A percentile compares a stretch with the other conserved stretches of the same genome.
These are phyloP conservation scores for Hyaloscypha variabilis DNA, from an alignment of 495 filamentous ascomycete species.

Conservation along the genomic window DNA sequence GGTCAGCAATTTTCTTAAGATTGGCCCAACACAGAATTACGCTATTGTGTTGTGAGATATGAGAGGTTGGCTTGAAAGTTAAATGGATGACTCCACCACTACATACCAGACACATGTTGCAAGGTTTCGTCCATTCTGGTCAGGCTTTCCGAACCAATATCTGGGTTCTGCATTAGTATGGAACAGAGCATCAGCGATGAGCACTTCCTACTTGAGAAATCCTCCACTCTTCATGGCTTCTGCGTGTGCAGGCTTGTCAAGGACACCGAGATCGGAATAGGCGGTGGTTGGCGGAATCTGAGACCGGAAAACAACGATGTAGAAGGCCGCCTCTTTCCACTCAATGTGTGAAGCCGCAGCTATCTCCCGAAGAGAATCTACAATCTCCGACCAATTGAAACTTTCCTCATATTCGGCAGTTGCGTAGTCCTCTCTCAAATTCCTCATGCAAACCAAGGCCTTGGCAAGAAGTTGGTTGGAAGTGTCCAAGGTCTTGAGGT, in stretches of 20 bases:
- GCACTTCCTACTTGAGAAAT: slow-evolving; percentile 68
- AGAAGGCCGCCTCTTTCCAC: slow-evolving; percentile 72
- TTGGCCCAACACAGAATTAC: no score
- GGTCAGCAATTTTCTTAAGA: not conserved
- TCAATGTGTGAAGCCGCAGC: slow-evolving; percentile 44
- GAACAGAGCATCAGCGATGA: slow-evolving; percentile 24
- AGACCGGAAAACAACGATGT: slow-evolving; percentile 82
- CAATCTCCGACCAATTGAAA: slow-evolving; percentile 76
- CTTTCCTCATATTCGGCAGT: slow-evolving; percentile 71
- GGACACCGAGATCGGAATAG: slow-evolving; percentile 58
- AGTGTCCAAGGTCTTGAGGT: slow-evolving; percentile 63
- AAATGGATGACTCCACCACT: not conserved
- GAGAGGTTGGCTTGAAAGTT: not conserved
- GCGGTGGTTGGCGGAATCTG: slow-evolving; percentile 63
- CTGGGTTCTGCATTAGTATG: slow-evolving; percentile 38
- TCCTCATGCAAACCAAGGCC: slow-evolving; percentile 64
- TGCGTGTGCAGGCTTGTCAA: slow-evolving; percentile 75
- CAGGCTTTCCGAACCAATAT: slow-evolving; percentile 79
- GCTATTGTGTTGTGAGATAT: no score
- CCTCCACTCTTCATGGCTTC: slow-evolving; percentile 80
- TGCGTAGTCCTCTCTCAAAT: slow-evolving; percentile 71
- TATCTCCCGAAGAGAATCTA: slow-evolving; percentile 54
- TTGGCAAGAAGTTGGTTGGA: slow-evolving; percentile 70
- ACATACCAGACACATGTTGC: slow-evolving; percentile 73
- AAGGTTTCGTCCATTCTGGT: slow-evolving; percentile 65